Conservation (phyloP, 2,329 filamentous ascomycete species). For the Myriosclerotinia duriaeana region DNA sequence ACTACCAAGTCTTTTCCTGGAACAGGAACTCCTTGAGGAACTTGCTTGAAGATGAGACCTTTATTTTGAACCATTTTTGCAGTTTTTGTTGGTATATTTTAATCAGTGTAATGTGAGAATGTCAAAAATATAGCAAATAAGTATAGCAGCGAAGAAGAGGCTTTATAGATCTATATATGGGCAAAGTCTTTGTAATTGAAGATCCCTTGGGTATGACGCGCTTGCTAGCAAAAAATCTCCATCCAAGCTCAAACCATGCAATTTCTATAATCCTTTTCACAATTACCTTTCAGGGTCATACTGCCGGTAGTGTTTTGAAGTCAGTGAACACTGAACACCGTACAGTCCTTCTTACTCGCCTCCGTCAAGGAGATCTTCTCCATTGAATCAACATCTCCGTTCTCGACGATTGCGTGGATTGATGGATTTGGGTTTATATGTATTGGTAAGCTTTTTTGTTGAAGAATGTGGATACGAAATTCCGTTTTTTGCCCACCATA, state of each 20-base stretch:
- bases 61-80: conserved; percentile 62
- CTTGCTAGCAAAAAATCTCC: conserved; percentile 1
- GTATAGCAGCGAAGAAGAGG: neutral
- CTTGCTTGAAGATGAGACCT: conserved; percentile 68
- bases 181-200: neutral
- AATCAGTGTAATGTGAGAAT: neutral
- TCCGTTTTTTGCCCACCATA: conserved; percentile 4
- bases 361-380: conserved; percentile 12
- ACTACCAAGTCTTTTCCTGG: conserved; percentile 68
- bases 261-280: conserved; percentile 3
- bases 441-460: conserved; percentile 17
- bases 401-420: neutral
- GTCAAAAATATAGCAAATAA: conserved; percentile 1
- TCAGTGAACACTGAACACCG: neutral
- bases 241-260: conserved; percentile 17
- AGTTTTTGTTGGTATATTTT: conserved; percentile 1
- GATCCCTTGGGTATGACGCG: conserved; percentile 12
- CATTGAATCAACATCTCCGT: conserved; percentile 12
- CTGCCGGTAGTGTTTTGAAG: too few relatives aligned
- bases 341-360: neutral
- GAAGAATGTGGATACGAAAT: conserved; percentile 10
- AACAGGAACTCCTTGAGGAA: conserved; percentile 66
- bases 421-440: neutral
- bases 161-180: conserved; percentile 4
- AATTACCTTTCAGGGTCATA: neutral